Conservation (phyloP, 257 asterid species). For the Nicotiana undulata region DNA sequence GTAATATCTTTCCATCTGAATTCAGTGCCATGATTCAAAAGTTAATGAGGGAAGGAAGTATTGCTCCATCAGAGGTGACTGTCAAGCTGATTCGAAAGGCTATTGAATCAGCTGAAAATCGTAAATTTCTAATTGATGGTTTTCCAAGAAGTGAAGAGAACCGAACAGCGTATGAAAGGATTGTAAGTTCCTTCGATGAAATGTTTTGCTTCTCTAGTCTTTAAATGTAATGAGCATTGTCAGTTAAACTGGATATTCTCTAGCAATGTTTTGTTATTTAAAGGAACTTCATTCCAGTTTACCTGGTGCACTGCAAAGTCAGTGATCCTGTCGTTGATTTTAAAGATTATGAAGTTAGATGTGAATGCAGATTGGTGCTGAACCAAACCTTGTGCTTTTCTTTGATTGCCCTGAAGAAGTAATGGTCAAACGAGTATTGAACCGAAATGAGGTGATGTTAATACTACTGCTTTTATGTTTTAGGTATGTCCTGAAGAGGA, state of each 20-base stretch:
- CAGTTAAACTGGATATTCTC: neutral
- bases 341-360: constrained; percentile 6
- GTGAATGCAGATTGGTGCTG: constrained; percentile 65
- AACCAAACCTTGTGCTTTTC: constrained; percentile 86
- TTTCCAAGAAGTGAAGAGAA: constrained; percentile 97
- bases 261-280: neutral
- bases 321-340: neutral
- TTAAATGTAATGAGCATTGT: constrained; percentile 11
- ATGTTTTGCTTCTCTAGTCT: constrained; percentile 4
- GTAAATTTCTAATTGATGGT: constrained; percentile 84
- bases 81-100: constrained; percentile 68
- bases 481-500: constrained; percentile 8
- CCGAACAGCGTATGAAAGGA: constrained; percentile 66
- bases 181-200: constrained; percentile 47
- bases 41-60: constrained; percentile 76
- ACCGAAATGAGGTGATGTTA: constrained; percentile 68
- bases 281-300: neutral
- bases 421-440: constrained; percentile 85
- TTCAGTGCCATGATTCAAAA: constrained; percentile 77
- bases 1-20: constrained; percentile 8
- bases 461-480: constrained; percentile 4
- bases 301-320: neutral
- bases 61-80: constrained; percentile 92
- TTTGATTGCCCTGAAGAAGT: constrained; percentile 89
- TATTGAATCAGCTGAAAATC: constrained; percentile 45